Conservation (phyloP, 2,329 filamentous ascomycete species). For the Ceratocystis smalleyi region DNA sequence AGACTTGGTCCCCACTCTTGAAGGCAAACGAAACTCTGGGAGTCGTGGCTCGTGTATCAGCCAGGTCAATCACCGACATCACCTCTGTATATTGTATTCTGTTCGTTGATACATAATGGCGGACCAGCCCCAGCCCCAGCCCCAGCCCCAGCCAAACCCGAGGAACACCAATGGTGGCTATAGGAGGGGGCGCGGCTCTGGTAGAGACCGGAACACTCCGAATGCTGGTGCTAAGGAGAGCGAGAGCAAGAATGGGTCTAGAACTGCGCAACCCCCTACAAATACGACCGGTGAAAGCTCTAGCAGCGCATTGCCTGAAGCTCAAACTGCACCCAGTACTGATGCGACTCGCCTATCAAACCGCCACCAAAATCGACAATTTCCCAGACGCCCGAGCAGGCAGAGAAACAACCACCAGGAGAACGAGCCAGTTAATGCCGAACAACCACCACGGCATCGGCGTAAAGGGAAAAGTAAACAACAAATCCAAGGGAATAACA, state of each 20-base stretch:
- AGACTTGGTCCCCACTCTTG: background rate
- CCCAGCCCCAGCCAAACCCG: background rate
- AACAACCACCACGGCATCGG: background rate
- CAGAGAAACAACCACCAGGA: background rate
- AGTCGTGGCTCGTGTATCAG: background rate
- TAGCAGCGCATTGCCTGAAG: background rate
- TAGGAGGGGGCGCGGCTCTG: background rate
- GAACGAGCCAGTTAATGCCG: too few relatives aligned
- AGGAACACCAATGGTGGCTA: background rate
- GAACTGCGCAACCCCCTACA: background rate
- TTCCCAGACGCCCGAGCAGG: background rate
- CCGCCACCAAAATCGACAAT: background rate
- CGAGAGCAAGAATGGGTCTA: background rate
- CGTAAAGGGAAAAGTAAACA: background rate
- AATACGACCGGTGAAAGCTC: background rate
- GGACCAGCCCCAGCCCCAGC: background rate
- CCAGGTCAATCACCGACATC: background rate
- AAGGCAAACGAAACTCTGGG: background rate
- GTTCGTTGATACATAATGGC: background rate
- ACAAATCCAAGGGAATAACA: background rate
- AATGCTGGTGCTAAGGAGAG: background rate
- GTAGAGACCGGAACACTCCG: background rate
- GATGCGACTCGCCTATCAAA: background rate
- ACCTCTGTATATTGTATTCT: background rate
- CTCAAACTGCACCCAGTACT: background rate